Conservation (phyloP, 1,284 basidiomycete genomes). For the Fomes fomentarius region DNA sequence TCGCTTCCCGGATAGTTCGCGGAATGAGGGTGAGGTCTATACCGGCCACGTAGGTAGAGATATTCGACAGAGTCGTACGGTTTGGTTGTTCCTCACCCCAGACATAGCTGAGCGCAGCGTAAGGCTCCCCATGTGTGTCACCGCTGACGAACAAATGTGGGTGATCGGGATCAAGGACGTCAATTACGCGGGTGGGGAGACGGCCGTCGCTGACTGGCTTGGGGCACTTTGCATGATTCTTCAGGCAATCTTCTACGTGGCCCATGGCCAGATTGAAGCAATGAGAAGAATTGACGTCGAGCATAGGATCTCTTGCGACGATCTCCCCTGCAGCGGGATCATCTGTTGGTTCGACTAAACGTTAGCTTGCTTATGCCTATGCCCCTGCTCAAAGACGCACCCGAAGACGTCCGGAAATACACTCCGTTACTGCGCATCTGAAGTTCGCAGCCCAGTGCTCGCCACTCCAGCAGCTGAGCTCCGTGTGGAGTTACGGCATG, state of each 20-base stretch:
- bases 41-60: not conserved
- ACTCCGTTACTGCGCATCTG: no score
- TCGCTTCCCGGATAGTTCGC: not conserved
- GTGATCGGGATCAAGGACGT: not conserved
- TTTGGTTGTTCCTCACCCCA: not conserved
- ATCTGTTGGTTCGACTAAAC: no score
- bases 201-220: not conserved
- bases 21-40: not conserved
- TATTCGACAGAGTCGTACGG: not conserved
- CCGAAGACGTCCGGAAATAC: no score
- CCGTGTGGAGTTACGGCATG: no score
- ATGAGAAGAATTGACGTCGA: no score
- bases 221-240: not conserved
- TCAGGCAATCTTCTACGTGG: not conserved
- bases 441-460: no score
- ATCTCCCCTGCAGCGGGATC: no score
- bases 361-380: no score
- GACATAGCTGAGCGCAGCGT: slow-evolving; percentile 2
- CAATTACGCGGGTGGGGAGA: not conserved
- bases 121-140: not conserved
- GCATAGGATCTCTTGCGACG: no score
- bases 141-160: not conserved
- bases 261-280: no score
- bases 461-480: no score
- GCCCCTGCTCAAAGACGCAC: no score